Evolutionary conservation across 2,329 filamentous ascomycete genomes (phyloP).

Genomic region (Penicillium sp.): DNA sequence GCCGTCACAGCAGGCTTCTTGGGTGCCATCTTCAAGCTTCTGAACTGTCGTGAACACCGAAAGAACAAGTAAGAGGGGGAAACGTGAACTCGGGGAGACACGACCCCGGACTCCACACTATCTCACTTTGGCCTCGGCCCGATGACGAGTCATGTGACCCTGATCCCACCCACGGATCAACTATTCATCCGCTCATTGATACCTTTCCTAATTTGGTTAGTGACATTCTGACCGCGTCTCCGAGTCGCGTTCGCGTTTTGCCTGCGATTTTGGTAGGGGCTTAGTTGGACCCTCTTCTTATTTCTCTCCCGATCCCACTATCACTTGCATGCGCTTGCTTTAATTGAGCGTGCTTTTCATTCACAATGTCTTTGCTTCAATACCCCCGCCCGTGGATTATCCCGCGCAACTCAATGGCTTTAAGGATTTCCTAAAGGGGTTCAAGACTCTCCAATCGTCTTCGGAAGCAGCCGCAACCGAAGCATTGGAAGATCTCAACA

Average conservation of each 20-base stretch:
- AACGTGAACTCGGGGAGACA: constrained; percentile 13
- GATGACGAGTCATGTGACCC: constrained; percentile 17
- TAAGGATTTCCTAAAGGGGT: constrained; percentile 79
- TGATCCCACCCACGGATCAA: constrained; percentile 1
- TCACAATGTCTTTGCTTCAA: constrained; percentile 77
- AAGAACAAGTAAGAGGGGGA: constrained; percentile 15
- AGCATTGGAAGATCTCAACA: constrained; percentile 76
- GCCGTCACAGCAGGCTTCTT: constrained; percentile 62
- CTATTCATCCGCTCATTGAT: neutral
- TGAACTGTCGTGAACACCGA: constrained; percentile 9
- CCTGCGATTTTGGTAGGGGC: constrained; percentile 12
- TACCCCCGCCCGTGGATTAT: constrained; percentile 81
- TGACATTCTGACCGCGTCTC: constrained; percentile 16
- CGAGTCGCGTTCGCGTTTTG: constrained; percentile 12
- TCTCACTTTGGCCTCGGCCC: constrained; percentile 32
- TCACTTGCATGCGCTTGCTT: constrained; percentile 20
- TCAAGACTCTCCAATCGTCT: constrained; percentile 71
- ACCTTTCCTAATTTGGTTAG: constrained; percentile 8
- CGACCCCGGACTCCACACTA: constrained; percentile 23
- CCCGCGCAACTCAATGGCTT: constrained; percentile 75
- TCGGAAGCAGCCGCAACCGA: constrained; percentile 66
- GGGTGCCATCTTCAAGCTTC: constrained; percentile 39
- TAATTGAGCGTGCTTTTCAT: constrained; percentile 23
- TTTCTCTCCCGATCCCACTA: constrained; percentile 18
- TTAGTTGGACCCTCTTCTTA: constrained; percentile 15